Evolutionary conservation across 441 rosid species (phyloP), one percentile per base, ranked within the genome.

Genomic region (Jatropha multifida): DNA sequence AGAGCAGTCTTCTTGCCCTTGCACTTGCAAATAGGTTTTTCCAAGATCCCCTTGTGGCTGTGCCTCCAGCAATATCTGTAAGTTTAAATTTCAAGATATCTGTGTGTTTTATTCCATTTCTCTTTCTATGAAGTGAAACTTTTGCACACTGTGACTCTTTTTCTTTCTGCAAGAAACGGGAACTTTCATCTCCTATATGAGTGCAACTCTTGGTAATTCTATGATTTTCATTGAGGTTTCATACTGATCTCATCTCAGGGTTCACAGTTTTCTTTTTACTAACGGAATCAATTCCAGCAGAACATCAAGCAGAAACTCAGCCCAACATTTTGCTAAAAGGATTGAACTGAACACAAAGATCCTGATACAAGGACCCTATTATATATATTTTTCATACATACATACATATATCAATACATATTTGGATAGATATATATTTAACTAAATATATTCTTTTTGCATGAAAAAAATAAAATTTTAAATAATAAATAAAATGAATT

Each of bases 61-160:
- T 95, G 65, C 99, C 98, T 69, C 94, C 99, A 4, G 96, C 99
- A 17, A 88, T 94, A 62, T 94, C 96, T 12, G 99, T 93, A 76
- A 88, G 96, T 81, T 74, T 7, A 18, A 49, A 69, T 41, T 27
- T 67, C 40, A 0, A 8, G 42, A 20, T 72, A 59, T 65, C n/a
- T 62, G 48, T 40, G 18, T 4, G 7, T 40, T 58, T 18, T 38
- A 20, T 49, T 32, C 8, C 23, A 2, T 18, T 73, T 65, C 40
- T 5, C 1, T 26, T 69, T 46, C 17, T 67, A 48, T 62, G 10
- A 70, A 61, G 41, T 13, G 55, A 70, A 69, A 63, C 15, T 37
- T 56, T 46, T 27, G 63, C 68, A 46, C 74, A 77, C 9, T 61
- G 68, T 66, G 55, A 2, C 4, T 18, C 23, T 42, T 55, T 72